Conservation (phyloP, 352 stramenopile species). For the Phytophthora capsici region DNA sequence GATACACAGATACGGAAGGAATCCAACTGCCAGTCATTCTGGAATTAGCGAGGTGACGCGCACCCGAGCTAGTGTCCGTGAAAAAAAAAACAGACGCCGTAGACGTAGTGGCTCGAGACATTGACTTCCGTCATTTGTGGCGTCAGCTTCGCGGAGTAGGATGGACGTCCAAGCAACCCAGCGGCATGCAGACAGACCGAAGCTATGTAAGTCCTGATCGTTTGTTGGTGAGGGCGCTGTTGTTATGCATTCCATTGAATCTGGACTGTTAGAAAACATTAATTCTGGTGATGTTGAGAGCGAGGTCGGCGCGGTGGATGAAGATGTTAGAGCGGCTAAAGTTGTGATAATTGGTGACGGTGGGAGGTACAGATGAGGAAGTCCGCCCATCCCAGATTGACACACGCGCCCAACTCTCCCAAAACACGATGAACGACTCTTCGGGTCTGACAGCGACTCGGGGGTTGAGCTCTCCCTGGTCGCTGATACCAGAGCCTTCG, state of each 20-base stretch:
- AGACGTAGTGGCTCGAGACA: neutral
- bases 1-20: neutral
- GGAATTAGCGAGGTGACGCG: slow-evolving; percentile 19
- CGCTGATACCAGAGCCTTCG: slow-evolving; percentile 13
- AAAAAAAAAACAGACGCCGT: slow-evolving; percentile 9
- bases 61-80: slow-evolving; percentile 10
- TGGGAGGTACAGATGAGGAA: neutral
- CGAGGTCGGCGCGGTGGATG: too few species aligned
- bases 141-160: slow-evolving; percentile 12
- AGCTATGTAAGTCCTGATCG: slow-evolving; percentile 11
- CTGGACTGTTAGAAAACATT: slow-evolving; percentile 3
- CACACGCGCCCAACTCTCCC: slow-evolving; percentile 6
- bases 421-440: slow-evolving; percentile 12
- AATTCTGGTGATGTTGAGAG: neutral
- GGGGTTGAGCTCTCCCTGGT: slow-evolving; percentile 20
- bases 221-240: slow-evolving; percentile 12
- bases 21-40: slow-evolving; percentile 10
- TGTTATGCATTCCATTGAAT: slow-evolving; percentile 3
- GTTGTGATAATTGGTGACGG: too few species aligned
- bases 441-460: slow-evolving; percentile 8
- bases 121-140: slow-evolving; percentile 24
- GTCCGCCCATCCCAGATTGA: slow-evolving; percentile 19
- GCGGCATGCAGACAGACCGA: neutral
- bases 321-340: neutral
- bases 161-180: slow-evolving; percentile 12